Evolutionary conservation across 208 protist species (phyloP).

Genomic region (Leishmania amazonensis): DNA sequence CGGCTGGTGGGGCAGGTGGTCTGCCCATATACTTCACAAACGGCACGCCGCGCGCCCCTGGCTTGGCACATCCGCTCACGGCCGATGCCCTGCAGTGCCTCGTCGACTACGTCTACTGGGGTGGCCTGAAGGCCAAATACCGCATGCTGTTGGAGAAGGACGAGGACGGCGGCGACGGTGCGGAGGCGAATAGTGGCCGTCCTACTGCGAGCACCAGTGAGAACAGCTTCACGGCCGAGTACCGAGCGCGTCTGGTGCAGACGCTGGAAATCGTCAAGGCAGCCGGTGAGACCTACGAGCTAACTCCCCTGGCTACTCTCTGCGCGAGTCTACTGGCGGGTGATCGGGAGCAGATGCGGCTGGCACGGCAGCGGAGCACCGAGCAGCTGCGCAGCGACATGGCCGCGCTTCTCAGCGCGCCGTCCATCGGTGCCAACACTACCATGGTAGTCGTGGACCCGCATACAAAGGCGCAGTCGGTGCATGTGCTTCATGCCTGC

Average conservation of each 20-base stretch:
- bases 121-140: slow-evolving; percentile 55
- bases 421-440: slow-evolving; percentile 40
- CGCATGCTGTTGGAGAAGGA: slow-evolving; percentile 49
- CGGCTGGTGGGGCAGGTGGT: not conserved
- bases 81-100: slow-evolving; percentile 59
- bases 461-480: slow-evolving; percentile 68
- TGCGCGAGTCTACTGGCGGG: slow-evolving; percentile 52
- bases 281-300: slow-evolving; percentile 50
- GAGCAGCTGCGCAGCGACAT: slow-evolving; percentile 60
- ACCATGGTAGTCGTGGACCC: slow-evolving; percentile 84
- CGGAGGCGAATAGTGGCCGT: not conserved
- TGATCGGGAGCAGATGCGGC: slow-evolving; percentile 36
- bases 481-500: slow-evolving; percentile 63
- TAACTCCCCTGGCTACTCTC: slow-evolving; percentile 46
- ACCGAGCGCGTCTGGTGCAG: slow-evolving; percentile 20
- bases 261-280: slow-evolving; percentile 39
- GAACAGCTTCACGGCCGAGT: slow-evolving; percentile 21
- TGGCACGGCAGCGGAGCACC: slow-evolving; percentile 42
- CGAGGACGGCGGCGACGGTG: slow-evolving; percentile 24
- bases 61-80: slow-evolving; percentile 54
- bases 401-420: slow-evolving; percentile 36
- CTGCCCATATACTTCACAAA: slow-evolving; percentile 66
- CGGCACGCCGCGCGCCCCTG: slow-evolving; percentile 66
- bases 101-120: slow-evolving; percentile 74
- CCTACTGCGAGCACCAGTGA: not conserved